Conservation (phyloP, 768 basidiomycete species). For the Lanmaoa rubissima region DNA sequence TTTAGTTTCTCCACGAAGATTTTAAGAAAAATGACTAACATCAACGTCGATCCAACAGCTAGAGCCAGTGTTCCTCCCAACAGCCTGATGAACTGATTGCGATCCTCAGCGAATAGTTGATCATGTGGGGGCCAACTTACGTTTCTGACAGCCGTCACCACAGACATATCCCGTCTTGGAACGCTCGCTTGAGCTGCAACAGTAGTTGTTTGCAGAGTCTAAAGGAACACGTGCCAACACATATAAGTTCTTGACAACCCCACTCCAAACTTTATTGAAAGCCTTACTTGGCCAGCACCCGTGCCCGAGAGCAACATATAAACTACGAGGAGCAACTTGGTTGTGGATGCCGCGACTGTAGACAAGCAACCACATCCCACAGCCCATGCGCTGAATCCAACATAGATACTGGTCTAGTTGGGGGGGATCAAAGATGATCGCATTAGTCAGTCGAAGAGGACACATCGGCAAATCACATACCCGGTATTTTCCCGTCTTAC, state of each 20-base stretch:
- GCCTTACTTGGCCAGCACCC: constrained; percentile 56
- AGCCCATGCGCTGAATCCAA: constrained; percentile 68
- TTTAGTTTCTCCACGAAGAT: not conserved
- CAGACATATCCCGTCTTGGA: constrained; percentile 67
- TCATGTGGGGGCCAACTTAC: constrained; percentile 31
- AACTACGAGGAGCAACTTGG: constrained; percentile 50
- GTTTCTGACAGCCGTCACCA: constrained; percentile 68
- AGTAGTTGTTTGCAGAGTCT: constrained; percentile 64
- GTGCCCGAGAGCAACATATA: constrained; percentile 59
- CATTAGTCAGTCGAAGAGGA: not conserved
- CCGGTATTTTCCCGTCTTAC: constrained; percentile 61
- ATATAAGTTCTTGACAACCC: not conserved
- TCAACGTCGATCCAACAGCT: constrained; percentile 58
- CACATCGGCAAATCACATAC: constrained; percentile 28
- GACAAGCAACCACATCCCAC: constrained; percentile 71
- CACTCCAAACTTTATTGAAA: constrained; percentile 1
- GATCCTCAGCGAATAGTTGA: not conserved
- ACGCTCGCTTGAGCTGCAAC: constrained; percentile 76
- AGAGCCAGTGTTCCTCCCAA: constrained; percentile 70
- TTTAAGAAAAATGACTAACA: constrained; percentile 34
- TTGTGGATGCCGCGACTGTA: constrained; percentile 50
- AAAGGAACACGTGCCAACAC: not conserved
- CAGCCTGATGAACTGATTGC: constrained; percentile 56
- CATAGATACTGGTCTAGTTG: constrained; percentile 36
- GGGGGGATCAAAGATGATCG: not conserved